Percentiles rank a stretch among this genome's conserved stretches.
These are phyloP conservation scores for Elsinoe australis DNA, from an alignment of 2,329 filamentous ascomycete species.

Conservation along the genomic window DNA sequence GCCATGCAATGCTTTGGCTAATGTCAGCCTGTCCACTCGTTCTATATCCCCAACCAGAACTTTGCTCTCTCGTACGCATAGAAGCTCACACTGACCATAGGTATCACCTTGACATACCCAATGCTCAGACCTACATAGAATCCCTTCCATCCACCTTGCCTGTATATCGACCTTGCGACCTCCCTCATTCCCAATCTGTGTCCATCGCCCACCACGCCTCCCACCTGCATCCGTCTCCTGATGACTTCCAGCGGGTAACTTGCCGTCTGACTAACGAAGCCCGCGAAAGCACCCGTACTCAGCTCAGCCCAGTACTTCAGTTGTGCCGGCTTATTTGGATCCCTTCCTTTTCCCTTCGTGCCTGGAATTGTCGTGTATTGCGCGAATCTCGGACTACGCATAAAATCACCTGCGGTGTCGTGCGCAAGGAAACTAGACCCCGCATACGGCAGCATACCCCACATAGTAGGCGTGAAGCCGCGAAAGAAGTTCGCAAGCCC, in stretches of 20 bases:
- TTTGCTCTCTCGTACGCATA: slow-evolving; percentile 61
- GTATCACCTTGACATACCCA: slow-evolving; percentile 89
- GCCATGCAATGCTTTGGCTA: slow-evolving; percentile 13
- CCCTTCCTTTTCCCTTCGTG: slow-evolving; percentile 29
- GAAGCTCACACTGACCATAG: slow-evolving; percentile 71
- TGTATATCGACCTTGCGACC: slow-evolving; percentile 65
- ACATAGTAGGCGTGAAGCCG: slow-evolving; percentile 79
- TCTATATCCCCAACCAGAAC: slow-evolving; percentile 46
- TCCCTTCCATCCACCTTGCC: slow-evolving; percentile 67
- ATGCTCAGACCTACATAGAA: slow-evolving; percentile 93
- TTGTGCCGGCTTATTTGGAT: slow-evolving; percentile 54
- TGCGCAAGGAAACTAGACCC: slow-evolving; percentile 94
- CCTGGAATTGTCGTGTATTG: slow-evolving; percentile 66
- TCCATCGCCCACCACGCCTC: slow-evolving; percentile 86
- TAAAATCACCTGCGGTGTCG: slow-evolving; percentile 76
- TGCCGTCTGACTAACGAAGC: slow-evolving; percentile 79
- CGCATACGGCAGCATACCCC: slow-evolving; percentile 95
- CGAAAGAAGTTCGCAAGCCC: slow-evolving; percentile 90
- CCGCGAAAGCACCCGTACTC: slow-evolving; percentile 73
- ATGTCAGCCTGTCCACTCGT: neutral
- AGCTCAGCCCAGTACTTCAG: slow-evolving; percentile 84
- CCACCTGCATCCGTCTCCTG: slow-evolving; percentile 88
- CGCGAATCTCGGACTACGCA: slow-evolving; percentile 62
- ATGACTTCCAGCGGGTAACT: slow-evolving; percentile 95
- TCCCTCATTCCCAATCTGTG: slow-evolving; percentile 69